Evolutionary conservation across 1,284 basidiomycete species (phyloP), one percentile per base, ranked within the genome.

Genomic region (Malassezia pachydermatis): DNA sequence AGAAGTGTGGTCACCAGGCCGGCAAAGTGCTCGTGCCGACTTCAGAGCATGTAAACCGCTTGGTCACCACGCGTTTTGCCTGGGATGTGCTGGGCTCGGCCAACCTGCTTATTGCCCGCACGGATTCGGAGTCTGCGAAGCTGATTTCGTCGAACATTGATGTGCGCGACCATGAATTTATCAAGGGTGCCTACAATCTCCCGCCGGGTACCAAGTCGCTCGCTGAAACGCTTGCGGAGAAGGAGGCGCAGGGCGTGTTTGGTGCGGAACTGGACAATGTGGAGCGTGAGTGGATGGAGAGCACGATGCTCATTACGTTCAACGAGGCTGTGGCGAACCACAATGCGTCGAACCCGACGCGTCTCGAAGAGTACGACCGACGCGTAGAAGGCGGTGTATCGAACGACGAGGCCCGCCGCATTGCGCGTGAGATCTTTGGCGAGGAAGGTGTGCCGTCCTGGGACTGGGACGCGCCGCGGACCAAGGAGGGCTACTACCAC

Each of bases 381-480:
- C 88, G 84, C 70, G 75, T 78, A 20, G 71, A 76, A 4, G 67
- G 73, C 14, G 83, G 83, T 24, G 82, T 84, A 63, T 84, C 86
- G 28, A 85, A 84, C 67, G 73, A 75, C 8, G 82, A 86, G 55
- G 83, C 86, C 8, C 79, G 85, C 1, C 76, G 75, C 16, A 76
- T 85, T 49, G 88, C 87, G 13, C 76, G 77, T 41, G 81, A 84
- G 40, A 79, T 88, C 34, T 74, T 86, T 34, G 84, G 84, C 33
- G 75, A 79, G 41, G 78, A 65, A 22, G 60, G 59, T 39, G 64
- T 70, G 9, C 67, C 90, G 13, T 81, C 78, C 67, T 94, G 88
- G 88, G 81, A 87, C 72, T 88, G 86, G 79, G 87, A 92, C 83
- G 85, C 83, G 43, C 86, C 88, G 6, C 80, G 88, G 32, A 94